Conservation (phyloP, 306 rosid species). For the Pyrus betulifolia region DNA sequence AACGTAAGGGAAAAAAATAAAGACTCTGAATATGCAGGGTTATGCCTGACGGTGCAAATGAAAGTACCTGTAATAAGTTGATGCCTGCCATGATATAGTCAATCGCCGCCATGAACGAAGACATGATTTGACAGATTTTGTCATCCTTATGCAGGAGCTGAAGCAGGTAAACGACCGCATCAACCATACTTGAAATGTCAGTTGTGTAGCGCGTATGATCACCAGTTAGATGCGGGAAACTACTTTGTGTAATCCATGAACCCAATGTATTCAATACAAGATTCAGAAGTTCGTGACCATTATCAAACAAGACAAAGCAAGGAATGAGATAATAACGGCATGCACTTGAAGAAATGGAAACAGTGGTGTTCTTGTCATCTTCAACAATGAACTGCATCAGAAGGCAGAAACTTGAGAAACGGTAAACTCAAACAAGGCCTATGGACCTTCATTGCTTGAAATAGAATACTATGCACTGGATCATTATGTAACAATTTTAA, state of each 20-base stretch:
- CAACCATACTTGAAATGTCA: constrained; percentile 23
- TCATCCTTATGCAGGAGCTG: constrained; percentile 41
- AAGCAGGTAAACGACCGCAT: constrained; percentile 26
- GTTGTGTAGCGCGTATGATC: constrained; percentile 17
- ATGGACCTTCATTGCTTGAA: neutral
- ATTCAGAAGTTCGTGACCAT: constrained; percentile 47
- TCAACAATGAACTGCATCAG: constrained; percentile 42
- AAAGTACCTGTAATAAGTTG: constrained; percentile 39
- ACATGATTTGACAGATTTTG: constrained; percentile 32
- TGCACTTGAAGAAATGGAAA: constrained; percentile 19
- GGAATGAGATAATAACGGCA: constrained; percentile 45
- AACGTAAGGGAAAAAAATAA: neutral
- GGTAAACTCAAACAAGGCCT: neutral
- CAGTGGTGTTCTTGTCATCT: constrained; percentile 17
- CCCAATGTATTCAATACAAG: constrained; percentile 51
- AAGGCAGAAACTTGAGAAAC: constrained; percentile 6
- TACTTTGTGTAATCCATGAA: constrained; percentile 29
- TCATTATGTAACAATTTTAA: neutral
- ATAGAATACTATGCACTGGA: neutral
- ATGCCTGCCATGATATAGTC: constrained; percentile 31
- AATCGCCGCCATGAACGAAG: constrained; percentile 40
- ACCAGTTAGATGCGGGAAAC: constrained; percentile 13
- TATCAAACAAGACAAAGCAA: constrained; percentile 63
- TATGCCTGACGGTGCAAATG: constrained; percentile 5
- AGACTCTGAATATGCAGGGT: neutral